Evolutionary conservation across 176 grass and related monocot genomes (phyloP), one percentile per base, ranked within the genome.

Genomic region (Ensete ventricosum): DNA sequence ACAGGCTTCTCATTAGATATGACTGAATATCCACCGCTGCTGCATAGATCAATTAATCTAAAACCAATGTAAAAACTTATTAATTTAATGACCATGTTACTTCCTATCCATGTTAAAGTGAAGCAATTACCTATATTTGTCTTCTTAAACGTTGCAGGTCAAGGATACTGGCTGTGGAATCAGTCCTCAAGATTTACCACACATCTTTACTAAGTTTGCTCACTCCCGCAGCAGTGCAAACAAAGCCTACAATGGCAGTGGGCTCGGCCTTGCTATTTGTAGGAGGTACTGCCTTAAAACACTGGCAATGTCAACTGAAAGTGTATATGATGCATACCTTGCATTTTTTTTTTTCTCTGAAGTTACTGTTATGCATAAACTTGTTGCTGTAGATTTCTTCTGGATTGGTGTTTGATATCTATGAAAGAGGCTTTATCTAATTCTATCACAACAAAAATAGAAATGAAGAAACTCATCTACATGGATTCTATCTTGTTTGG

Each of bases 161-260:
- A 88, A 87, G 74, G 94, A 97, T 89, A 93, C 94, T 52, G 94
- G 94, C 9, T 93, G 88, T 83, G 94, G 94, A 67, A 97, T 97
- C 82, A 90, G 87, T 78, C 74, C 88, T 51, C 94, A 90, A 72
- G 90, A 97, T 83, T 71, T 97, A 77, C 82, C 85, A 34, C 88
- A 93, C 75, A 87, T 91, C 75, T 97, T 97, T 79, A 93, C 90
- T 13, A 97, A 93, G 72, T 97, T 97, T 82, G 85, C 90, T 58
- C 84, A 90, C 64, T 74, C 87, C 52, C 88, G 89, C 48, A 86
- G 55, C 53, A 85, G 80, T 82, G 88, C 79, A 78, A 88, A 80
- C 78, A 75, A 19, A 78, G 77, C 83, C n/a, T 85, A 89, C 64
- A 87, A 20, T 43, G 94, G 90, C 17, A 91, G 94, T 69, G 88